A percentile compares a stretch with the other conserved stretches of the same genome.
These are phyloP conservation scores for Podosphaera xanthii DNA, from an alignment of 2,329 filamentous ascomycete species.

Conservation along the genomic window DNA sequence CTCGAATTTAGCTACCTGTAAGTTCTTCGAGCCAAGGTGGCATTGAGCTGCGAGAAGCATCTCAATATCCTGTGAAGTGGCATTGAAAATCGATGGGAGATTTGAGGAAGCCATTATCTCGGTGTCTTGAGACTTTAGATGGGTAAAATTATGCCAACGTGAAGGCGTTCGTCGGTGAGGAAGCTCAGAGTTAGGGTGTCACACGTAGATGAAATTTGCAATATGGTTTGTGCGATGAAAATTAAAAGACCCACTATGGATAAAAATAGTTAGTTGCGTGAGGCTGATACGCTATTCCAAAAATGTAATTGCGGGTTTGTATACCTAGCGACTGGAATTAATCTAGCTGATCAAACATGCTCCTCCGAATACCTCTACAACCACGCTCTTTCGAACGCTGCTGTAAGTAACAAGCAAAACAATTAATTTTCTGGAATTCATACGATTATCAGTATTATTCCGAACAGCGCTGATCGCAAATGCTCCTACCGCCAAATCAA, in stretches of 20 bases:
- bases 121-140: conserved; percentile 27
- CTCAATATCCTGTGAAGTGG: conserved; percentile 94
- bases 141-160: conserved; percentile 17
- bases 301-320: background rate
- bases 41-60: conserved; percentile 92
- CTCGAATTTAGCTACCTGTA: conserved; percentile 40
- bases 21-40: conserved; percentile 96
- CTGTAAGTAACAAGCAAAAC: conserved; percentile 23
- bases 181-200: conserved; percentile 19
- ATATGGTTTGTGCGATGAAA: conserved; percentile 2
- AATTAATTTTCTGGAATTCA: conserved; percentile 2
- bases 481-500: conserved; percentile 32
- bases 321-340: background rate
- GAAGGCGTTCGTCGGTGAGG: background rate
- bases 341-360: conserved; percentile 24
- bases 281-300: background rate
- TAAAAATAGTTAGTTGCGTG: background rate
- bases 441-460: conserved; percentile 21
- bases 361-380: conserved; percentile 39
- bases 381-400: conserved; percentile 35
- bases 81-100: conserved; percentile 87
- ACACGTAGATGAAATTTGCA: conserved; percentile 4
- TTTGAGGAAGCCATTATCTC: conserved; percentile 78
- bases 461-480: conserved; percentile 27
- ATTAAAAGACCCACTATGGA: background rate